phyloP scores from a whole-genome alignment of 164 flowering plant species.

The Houttuynia cordata region DNA sequence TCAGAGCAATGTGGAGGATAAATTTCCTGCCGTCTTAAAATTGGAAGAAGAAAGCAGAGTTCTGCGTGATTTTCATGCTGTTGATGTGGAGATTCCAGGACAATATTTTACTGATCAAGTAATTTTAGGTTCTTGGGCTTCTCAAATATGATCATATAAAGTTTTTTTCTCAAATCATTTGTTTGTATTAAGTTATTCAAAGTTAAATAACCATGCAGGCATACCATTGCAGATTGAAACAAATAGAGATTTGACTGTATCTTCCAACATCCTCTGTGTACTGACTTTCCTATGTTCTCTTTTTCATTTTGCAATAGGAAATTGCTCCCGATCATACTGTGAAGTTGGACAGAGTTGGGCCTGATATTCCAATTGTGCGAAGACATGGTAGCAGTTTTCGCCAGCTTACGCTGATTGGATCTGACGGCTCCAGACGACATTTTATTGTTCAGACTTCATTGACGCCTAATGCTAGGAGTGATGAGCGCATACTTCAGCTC shows the following conservation, averaged over 20 bases:
- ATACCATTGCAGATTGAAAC: no score
- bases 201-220: no score
- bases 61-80: slow-evolving; percentile 90
- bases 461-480: slow-evolving; percentile 97
- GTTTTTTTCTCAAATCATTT: no score
- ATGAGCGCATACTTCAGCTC: slow-evolving; percentile 92
- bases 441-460: slow-evolving; percentile 95
- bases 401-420: slow-evolving; percentile 86
- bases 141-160: no score
- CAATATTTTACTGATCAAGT: slow-evolving; percentile 96
- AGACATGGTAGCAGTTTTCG: slow-evolving; percentile 99
- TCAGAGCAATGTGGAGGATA: slow-evolving; percentile 94
- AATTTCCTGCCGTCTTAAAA: slow-evolving; percentile 95
- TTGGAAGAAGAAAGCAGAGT: slow-evolving; percentile 97
- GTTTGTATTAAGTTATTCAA: no score
- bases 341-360: slow-evolving; percentile 90
- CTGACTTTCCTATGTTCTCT: no score
- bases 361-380: slow-evolving; percentile 92
- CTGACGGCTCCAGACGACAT: slow-evolving; percentile 98
- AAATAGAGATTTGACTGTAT: no score
- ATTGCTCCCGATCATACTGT: slow-evolving; percentile 98
- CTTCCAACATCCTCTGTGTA: no score
- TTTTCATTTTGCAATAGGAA: slow-evolving; percentile 64
- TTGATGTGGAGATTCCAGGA: slow-evolving; percentile 99
- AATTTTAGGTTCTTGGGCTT: background rate